A percentile compares a stretch with the other conserved stretches of the same genome.
Conservation (phyloP, 164 flowering plant species). For the Buxus sempervirens region DNA sequence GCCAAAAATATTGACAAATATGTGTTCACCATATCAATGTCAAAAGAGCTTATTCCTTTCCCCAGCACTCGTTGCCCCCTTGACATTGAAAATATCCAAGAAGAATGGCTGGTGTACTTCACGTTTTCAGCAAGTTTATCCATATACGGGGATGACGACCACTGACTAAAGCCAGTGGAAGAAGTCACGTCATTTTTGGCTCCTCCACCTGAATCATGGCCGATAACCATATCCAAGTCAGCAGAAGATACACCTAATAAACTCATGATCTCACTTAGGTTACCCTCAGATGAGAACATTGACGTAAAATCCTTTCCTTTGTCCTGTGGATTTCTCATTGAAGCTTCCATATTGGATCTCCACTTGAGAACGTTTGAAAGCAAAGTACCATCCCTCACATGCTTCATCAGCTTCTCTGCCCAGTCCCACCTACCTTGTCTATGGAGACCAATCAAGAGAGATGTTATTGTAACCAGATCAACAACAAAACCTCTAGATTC, state of each 20-base stretch:
- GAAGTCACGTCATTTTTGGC: conserved; percentile 15
- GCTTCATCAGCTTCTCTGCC: conserved; percentile 71
- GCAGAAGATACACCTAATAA: conserved; percentile 20
- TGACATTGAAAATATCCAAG: conserved; percentile 34
- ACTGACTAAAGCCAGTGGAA: conserved; percentile 27
- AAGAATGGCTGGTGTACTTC: conserved; percentile 16
- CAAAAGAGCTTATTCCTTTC: conserved; percentile 53
- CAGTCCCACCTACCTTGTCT: conserved; percentile 72
- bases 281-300: conserved; percentile 61
- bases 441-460: conserved; percentile 67
- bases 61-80: conserved; percentile 55
- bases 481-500: conserved; percentile 76
- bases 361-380: conserved; percentile 59
- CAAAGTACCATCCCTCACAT: conserved; percentile 59
- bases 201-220: conserved; percentile 17
- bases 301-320: conserved; percentile 55
- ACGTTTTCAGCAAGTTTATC: conserved; percentile 56
- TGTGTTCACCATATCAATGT: conserved; percentile 88
- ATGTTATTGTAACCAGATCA: conserved; percentile 74
- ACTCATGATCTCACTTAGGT: conserved; percentile 46
- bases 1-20: conserved; percentile 81
- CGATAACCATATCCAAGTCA: conserved; percentile 5
- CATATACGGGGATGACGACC: conserved; percentile 91
- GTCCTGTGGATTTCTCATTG: conserved; percentile 45
- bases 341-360: conserved; percentile 66